These are phyloP conservation scores for Penicillium robsamsonii DNA, from an alignment of 495 filamentous ascomycete genomes.

Conservation along the genomic window DNA sequence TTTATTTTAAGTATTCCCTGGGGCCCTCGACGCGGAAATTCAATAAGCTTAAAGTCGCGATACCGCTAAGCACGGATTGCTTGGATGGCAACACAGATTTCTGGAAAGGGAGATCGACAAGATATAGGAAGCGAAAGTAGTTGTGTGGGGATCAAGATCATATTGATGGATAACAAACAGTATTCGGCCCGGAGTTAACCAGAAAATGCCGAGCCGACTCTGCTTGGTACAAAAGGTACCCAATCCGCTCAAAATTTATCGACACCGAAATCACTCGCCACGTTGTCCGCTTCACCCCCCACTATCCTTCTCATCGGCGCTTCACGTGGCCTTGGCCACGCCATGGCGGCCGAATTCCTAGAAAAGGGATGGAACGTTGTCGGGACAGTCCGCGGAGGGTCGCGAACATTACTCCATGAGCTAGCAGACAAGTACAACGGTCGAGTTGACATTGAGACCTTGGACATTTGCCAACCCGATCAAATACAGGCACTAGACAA, in stretches of 20 bases:
- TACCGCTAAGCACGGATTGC: not conserved
- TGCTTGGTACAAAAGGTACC: not conserved
- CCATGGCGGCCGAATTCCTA: not conserved
- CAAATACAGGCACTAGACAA: not conserved
- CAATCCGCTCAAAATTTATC: not conserved
- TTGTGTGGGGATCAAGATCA: too few relatives aligned
- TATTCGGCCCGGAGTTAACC: not conserved
- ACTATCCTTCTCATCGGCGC: not conserved
- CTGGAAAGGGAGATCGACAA: too few relatives aligned
- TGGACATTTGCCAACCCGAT: constrained; percentile 5
- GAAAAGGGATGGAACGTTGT: constrained; percentile 1
- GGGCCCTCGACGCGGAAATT: not conserved
- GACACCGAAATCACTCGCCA: not conserved
- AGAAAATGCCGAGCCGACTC: not conserved
- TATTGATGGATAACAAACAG: not conserved
- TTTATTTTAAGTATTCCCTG: too few relatives aligned
- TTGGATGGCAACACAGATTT: not conserved
- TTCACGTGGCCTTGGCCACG: constrained; percentile 3
- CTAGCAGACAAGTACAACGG: constrained; percentile 3
- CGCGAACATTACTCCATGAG: not conserved
- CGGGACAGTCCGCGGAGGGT: not conserved
- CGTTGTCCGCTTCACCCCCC: not conserved
- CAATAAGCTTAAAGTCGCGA: not conserved
- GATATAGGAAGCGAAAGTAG: too few relatives aligned
- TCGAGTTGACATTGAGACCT: not conserved